Conservation (phyloP, 345 rosid genomes). For the Salix exigua region DNA sequence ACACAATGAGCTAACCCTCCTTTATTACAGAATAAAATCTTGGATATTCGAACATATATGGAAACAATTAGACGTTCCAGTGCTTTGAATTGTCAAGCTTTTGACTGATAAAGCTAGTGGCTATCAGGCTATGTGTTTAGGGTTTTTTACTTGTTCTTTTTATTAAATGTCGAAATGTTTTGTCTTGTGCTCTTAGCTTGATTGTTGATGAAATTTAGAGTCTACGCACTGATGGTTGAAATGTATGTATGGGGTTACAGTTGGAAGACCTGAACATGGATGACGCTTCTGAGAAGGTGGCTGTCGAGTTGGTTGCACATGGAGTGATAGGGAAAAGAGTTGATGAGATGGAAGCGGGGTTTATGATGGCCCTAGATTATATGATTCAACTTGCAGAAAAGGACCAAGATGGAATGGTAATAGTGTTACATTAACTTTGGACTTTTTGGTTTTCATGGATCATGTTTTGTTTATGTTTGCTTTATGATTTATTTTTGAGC, state of each 20-base stretch:
- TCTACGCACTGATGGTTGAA: background rate
- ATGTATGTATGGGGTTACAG: conserved; percentile 34
- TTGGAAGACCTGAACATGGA: conserved; percentile 84
- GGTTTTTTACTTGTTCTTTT: background rate
- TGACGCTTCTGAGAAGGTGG: conserved; percentile 83
- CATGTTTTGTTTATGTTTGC: background rate
- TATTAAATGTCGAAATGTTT: background rate
- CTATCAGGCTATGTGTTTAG: background rate
- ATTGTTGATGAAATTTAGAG: background rate
- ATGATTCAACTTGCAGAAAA: conserved; percentile 82
- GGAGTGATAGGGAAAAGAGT: conserved; percentile 93
- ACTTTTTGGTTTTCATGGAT: background rate
- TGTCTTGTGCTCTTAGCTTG: conserved; percentile 1
- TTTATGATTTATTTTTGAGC: background rate
- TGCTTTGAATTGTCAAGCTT: too few relatives aligned
- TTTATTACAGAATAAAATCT: too few relatives aligned
- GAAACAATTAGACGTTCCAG: too few relatives aligned
- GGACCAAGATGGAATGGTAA: conserved; percentile 83
- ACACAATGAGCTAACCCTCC: too few relatives aligned
- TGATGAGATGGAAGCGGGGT: conserved; percentile 92
- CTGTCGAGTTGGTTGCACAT: conserved; percentile 86
- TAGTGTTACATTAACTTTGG: background rate
- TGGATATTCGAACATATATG: too few relatives aligned
- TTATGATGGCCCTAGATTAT: conserved; percentile 93
- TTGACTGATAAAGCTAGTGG: background rate